These are phyloP conservation scores for Phytomonas francai DNA, from an alignment of 208 protist genomes.

Conservation along the genomic window DNA sequence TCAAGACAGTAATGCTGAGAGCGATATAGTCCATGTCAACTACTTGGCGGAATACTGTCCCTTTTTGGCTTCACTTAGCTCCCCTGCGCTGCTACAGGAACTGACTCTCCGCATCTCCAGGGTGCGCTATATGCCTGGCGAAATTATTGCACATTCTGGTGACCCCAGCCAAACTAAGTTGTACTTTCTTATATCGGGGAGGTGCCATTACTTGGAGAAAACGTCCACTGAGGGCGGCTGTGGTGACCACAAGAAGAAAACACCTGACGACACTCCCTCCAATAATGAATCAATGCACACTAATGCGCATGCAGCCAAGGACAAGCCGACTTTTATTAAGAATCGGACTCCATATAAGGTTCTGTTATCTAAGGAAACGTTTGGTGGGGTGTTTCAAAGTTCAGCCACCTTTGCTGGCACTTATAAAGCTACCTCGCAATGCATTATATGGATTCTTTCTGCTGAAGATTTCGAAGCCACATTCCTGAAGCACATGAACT, in stretches of 20 bases:
- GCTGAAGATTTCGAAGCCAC: constrained; percentile 55
- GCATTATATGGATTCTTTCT: constrained; percentile 64
- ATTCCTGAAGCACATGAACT: constrained; percentile 48
- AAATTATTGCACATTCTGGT: constrained; percentile 48
- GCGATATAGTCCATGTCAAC: constrained; percentile 22
- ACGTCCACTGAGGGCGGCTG: constrained; percentile 15
- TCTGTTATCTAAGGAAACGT: constrained; percentile 29
- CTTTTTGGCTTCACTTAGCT: constrained; percentile 56
- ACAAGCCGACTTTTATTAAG: background rate
- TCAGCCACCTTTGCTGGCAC: constrained; percentile 38
- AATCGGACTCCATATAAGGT: constrained; percentile 12
- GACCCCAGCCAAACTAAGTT: constrained; percentile 43
- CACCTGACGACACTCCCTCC: background rate
- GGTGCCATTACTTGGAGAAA: constrained; percentile 40
- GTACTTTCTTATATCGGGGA: constrained; percentile 79
- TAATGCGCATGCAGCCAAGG: background rate
- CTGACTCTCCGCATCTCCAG: constrained; percentile 55
- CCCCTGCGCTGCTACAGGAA: constrained; percentile 41
- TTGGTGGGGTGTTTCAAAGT: constrained; percentile 77
- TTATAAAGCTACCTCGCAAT: constrained; percentile 68
- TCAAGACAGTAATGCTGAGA: constrained; percentile 6
- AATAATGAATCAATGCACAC: background rate
- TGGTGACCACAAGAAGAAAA: background rate
- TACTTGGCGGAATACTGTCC: constrained; percentile 47
- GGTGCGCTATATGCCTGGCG: constrained; percentile 40